Conservation (phyloP, 2,329 filamentous ascomycete species). For the Calonectria ilicicola region DNA sequence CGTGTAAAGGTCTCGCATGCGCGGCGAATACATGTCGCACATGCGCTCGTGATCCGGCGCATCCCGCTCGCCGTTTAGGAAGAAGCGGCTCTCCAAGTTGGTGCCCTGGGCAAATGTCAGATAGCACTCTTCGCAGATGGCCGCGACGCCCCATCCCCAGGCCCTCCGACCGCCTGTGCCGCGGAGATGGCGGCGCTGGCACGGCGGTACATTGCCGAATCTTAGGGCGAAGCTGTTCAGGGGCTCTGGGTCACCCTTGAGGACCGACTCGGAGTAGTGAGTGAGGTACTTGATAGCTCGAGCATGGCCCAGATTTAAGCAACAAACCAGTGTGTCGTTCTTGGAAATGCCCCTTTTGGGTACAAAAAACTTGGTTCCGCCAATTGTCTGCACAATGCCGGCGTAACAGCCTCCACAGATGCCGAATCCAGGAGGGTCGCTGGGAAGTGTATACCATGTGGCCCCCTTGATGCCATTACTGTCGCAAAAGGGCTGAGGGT, state of each 20-base stretch:
- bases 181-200: slow-evolving; percentile 27
- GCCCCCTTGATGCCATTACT: slow-evolving; percentile 44
- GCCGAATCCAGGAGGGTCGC: slow-evolving; percentile 46
- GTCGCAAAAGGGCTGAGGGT: slow-evolving; percentile 46
- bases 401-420: slow-evolving; percentile 53
- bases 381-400: slow-evolving; percentile 46
- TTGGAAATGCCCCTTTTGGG: slow-evolving; percentile 31
- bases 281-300: slow-evolving; percentile 41
- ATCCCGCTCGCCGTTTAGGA: slow-evolving; percentile 37
- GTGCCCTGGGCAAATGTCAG: slow-evolving; percentile 46
- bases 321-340: slow-evolving; percentile 44
- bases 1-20: slow-evolving; percentile 50
- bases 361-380: slow-evolving; percentile 46
- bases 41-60: slow-evolving; percentile 35
- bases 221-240: slow-evolving; percentile 44
- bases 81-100: slow-evolving; percentile 44
- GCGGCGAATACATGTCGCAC: slow-evolving; percentile 53
- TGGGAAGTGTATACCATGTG: slow-evolving; percentile 50
- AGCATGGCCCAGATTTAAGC: slow-evolving; percentile 48
- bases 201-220: slow-evolving; percentile 46
- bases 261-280: slow-evolving; percentile 43
- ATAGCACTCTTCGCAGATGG: slow-evolving; percentile 53
- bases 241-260: slow-evolving; percentile 37
- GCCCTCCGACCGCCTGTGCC: slow-evolving; percentile 35
- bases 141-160: slow-evolving; percentile 52